Percentiles rank a stretch among this genome's conserved stretches.
Evolutionary conservation across 352 stramenopile species (phyloP).

Genomic region (Thalassiosira hispida): DNA sequence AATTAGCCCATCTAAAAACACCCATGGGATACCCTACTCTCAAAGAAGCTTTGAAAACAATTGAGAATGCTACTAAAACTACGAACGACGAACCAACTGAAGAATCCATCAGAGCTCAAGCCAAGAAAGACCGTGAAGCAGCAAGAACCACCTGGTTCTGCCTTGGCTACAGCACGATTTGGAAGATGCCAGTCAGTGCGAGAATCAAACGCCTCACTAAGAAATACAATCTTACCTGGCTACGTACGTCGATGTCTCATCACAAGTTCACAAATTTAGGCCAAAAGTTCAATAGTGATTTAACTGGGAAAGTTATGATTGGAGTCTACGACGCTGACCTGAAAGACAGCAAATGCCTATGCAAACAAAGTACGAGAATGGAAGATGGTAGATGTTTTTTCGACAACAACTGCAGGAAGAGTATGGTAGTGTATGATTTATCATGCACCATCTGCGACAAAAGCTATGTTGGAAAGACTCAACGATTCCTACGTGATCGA

Average conservation of each 20-base stretch:
- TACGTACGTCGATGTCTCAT: conserved; percentile 29
- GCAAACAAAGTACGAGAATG: background rate
- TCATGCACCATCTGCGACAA: background rate
- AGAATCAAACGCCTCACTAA: conserved; percentile 11
- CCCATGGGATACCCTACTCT: background rate
- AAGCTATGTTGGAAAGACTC: conserved; percentile 3
- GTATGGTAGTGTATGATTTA: conserved; percentile 6
- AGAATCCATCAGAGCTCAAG: background rate
- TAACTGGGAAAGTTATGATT: conserved; percentile 25
- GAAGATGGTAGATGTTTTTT: background rate
- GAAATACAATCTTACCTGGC: conserved; percentile 19
- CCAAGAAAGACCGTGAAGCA: conserved; percentile 16
- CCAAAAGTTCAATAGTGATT: conserved; percentile 32
- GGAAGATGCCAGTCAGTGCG: conserved; percentile 7
- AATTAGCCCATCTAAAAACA: background rate
- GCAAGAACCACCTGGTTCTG: conserved; percentile 37
- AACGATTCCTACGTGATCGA: background rate
- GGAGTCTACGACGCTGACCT: conserved; percentile 13
- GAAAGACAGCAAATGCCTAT: background rate
- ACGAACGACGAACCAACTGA: background rate
- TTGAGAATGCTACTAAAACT: background rate
- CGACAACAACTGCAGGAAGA: background rate
- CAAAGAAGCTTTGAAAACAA: background rate
- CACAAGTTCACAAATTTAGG: conserved; percentile 37
- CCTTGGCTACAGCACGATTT: conserved; percentile 33